Evolutionary conservation across 306 rosid species (phyloP), one percentile per base, ranked within the genome.

Genomic region (Aeschynomene evenia): DNA sequence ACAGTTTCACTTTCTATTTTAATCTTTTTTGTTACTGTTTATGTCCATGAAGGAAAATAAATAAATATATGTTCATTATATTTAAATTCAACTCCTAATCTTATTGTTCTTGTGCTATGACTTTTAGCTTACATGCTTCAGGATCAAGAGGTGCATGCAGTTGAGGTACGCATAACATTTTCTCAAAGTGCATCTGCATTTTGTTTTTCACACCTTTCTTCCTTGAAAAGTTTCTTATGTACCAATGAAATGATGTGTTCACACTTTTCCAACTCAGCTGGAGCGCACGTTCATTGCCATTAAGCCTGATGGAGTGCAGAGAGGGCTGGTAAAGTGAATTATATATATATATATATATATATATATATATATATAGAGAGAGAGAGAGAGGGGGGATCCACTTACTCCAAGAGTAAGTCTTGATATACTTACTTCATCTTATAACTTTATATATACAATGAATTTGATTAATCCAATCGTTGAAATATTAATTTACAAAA

Each of bases 101-200:
- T n/a, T n/a, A n/a, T n/a, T n/a, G n/a, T n/a, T 29, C 26, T 79
- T 80, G 40, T 55, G 62, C 55, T 50, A 48, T 51, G 29, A 60
- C 34, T 75, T 66, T 83, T 48, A 93, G 99, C 88, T 76, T 94
- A 78, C 92, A 63, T 87, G 89, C 85, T 88, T 66, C 80, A 85
- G 78, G 96, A 88, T 84, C 99, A 87, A 80, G 99, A 94, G 72
- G 97, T 87, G 76, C 89, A 88, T 63, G 99, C 99, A 55, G 91
- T 95, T 31, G 95, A 94, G 97, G 99, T 94, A 80, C 31, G 29
- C 67, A 9, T 69, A 11, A 36, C 22, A 26, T 33, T 43, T 46
- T 42, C 15, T 71, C 46, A 31, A 6, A 46, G 63, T 18, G 26
- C 37, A 36, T 73, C 63, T 37, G 20, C 54, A 14, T 68, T 15